These are phyloP conservation scores for Clarireedia paspali DNA, from an alignment of 2,329 filamentous ascomycete genomes.

Conservation along the genomic window DNA sequence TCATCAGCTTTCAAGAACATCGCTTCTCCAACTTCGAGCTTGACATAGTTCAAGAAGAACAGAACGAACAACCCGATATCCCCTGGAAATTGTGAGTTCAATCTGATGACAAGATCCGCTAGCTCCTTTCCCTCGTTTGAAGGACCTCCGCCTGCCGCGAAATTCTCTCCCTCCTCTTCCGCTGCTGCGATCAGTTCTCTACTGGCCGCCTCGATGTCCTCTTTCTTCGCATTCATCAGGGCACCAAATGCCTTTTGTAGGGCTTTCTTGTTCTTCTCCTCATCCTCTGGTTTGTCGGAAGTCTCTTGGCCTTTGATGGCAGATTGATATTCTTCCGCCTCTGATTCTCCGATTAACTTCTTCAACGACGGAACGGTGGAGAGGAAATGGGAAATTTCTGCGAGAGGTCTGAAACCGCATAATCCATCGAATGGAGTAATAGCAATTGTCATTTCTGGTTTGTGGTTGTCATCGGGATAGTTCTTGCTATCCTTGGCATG, in stretches of 20 bases:
- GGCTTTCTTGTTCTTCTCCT: slow-evolving; percentile 64
- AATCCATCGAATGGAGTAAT: slow-evolving; percentile 94
- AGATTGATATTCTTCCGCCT: slow-evolving; percentile 47
- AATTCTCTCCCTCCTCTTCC: slow-evolving; percentile 58
- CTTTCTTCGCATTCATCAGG: slow-evolving; percentile 70
- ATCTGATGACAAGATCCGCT: slow-evolving; percentile 65
- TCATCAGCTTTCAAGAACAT: slow-evolving; percentile 96
- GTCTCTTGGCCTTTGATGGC: slow-evolving; percentile 48
- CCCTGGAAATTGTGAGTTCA: slow-evolving; percentile 76
- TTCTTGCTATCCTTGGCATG: slow-evolving; percentile 84
- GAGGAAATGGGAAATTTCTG: slow-evolving; percentile 77
- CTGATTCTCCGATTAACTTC: slow-evolving; percentile 57
- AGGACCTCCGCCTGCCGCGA: slow-evolving; percentile 65
- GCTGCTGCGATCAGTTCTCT: slow-evolving; percentile 65
- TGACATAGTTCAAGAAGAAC: slow-evolving; percentile 96
- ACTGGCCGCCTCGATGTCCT: slow-evolving; percentile 56
- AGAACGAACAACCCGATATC: slow-evolving; percentile 93
- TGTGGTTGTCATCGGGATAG: slow-evolving; percentile 99
- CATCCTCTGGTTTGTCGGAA: slow-evolving; percentile 29
- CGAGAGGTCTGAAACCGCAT: slow-evolving; percentile 85
- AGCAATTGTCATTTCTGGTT: slow-evolving; percentile 98
- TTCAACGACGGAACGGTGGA: slow-evolving; percentile 53
- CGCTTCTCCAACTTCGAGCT: slow-evolving; percentile 79
- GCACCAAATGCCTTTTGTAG: slow-evolving; percentile 68
- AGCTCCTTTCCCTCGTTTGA: slow-evolving; percentile 63